These are phyloP conservation scores for Didymella pomorum DNA, from an alignment of 2,329 filamentous ascomycete species.

Conservation along the genomic window DNA sequence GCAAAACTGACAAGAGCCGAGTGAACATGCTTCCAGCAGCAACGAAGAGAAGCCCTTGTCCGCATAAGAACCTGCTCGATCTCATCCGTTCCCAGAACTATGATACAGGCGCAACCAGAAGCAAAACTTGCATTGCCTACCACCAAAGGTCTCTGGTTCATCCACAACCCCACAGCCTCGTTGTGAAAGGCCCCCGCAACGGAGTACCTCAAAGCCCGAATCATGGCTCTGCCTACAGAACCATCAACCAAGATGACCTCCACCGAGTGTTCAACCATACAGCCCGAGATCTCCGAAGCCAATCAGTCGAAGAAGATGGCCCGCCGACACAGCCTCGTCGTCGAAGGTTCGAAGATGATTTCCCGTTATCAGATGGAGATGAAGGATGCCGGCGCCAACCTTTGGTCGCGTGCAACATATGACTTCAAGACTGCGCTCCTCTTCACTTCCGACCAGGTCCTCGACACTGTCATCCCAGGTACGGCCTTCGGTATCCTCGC, in stretches of 20 bases:
- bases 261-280: neutral
- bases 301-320: neutral
- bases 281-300: too few relatives aligned
- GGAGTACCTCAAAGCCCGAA: neutral
- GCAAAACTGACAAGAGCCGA: neutral
- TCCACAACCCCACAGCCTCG: neutral
- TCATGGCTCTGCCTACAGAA: neutral
- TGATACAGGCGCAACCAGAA: neutral
- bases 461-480: constrained; percentile 24
- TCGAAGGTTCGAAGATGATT: neutral
- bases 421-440: neutral
- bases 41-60: constrained; percentile 1
- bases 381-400: neutral
- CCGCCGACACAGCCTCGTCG: neutral
- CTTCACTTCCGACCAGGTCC: constrained; percentile 16
- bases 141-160: neutral
- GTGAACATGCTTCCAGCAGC: neutral
- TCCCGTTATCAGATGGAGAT: neutral
- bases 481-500: constrained; percentile 22
- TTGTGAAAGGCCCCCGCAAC: neutral
- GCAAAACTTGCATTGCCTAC: neutral
- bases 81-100: neutral
- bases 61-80: neutral
- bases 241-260: neutral
- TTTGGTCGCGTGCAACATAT: neutral